phyloP scores from a whole-genome alignment of 2,329 filamentous ascomycete genomes.

The Fusarium setosum region DNA sequence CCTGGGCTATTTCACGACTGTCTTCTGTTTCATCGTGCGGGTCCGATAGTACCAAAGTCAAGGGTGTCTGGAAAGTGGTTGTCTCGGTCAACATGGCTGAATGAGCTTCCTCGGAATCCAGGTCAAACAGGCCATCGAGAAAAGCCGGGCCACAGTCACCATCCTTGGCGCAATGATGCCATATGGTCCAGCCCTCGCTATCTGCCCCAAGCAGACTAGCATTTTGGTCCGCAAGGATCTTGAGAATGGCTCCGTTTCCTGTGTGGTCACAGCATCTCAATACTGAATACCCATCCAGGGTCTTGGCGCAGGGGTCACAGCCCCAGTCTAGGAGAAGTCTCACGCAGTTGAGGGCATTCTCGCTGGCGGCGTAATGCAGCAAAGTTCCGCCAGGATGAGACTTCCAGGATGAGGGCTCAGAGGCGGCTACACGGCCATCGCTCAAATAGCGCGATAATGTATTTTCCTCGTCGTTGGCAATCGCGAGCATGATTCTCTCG shows the following conservation, averaged over 20 bases:
- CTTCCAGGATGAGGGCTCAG: too few relatives aligned
- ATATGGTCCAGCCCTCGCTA: background rate
- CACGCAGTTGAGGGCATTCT: background rate
- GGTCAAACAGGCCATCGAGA: background rate
- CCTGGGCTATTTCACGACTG: background rate
- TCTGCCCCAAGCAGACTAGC: background rate
- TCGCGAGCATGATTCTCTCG: background rate
- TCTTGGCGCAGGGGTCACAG: background rate
- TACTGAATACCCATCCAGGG: background rate
- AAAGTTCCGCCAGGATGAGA: too few relatives aligned
- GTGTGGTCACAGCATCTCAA: background rate
- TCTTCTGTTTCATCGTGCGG: background rate
- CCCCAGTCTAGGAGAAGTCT: background rate
- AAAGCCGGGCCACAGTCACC: background rate
- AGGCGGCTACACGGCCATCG: background rate
- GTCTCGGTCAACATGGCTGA: background rate
- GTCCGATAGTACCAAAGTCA: background rate
- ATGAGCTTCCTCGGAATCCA: background rate
- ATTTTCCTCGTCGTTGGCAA: background rate
- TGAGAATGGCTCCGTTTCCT: background rate
- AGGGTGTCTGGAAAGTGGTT: background rate
- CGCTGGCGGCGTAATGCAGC: background rate
- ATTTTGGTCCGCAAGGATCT: background rate
- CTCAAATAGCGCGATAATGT: background rate
- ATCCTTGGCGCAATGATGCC: background rate